A percentile compares a stretch with the other conserved stretches of the same genome.
Conservation (phyloP, 2,329 filamentous ascomycete species). For the Aspergillus calidoustus region DNA sequence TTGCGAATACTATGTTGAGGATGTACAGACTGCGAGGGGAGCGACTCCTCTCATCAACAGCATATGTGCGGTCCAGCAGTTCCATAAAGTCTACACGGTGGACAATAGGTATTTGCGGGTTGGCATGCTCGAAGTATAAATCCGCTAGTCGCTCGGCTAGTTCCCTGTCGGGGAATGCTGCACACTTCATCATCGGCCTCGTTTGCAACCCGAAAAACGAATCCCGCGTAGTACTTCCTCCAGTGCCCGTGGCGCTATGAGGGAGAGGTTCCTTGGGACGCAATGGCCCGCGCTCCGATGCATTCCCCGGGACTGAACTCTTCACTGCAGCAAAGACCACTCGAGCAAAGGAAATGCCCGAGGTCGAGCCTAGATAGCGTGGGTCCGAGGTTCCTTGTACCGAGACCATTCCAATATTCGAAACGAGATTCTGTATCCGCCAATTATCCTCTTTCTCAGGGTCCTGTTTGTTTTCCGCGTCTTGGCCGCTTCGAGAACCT, state of each 20-base stretch:
- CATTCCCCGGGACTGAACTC: slow-evolving; percentile 63
- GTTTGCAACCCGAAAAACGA: slow-evolving; percentile 97
- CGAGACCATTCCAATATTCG: slow-evolving; percentile 74
- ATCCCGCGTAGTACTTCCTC: slow-evolving; percentile 84
- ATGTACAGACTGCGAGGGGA: slow-evolving; percentile 86
- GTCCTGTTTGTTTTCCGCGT: slow-evolving; percentile 39
- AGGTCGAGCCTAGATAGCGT: slow-evolving; percentile 80
- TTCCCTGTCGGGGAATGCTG: slow-evolving; percentile 78
- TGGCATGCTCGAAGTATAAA: slow-evolving; percentile 94
- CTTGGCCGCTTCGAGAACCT: slow-evolving; percentile 25
- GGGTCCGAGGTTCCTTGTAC: slow-evolving; percentile 79
- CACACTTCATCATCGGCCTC: slow-evolving; percentile 82
- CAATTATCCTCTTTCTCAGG: slow-evolving; percentile 62
- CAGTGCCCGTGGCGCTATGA: slow-evolving; percentile 56
- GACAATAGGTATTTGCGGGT: slow-evolving; percentile 91
- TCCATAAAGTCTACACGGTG: slow-evolving; percentile 89
- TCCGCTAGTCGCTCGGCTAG: slow-evolving; percentile 74
- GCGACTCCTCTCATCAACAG: slow-evolving; percentile 66
- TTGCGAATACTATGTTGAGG: slow-evolving; percentile 96
- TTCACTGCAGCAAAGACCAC: slow-evolving; percentile 95
- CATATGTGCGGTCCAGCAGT: slow-evolving; percentile 82
- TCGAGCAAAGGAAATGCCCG: slow-evolving; percentile 90
- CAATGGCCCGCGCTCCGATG: slow-evolving; percentile 67
- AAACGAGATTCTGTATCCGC: slow-evolving; percentile 68
- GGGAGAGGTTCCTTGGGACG: slow-evolving; percentile 61